Base-by-base conservation (phyloP, 1,139 yeast genomes). In the Pichia sp. region DNA sequence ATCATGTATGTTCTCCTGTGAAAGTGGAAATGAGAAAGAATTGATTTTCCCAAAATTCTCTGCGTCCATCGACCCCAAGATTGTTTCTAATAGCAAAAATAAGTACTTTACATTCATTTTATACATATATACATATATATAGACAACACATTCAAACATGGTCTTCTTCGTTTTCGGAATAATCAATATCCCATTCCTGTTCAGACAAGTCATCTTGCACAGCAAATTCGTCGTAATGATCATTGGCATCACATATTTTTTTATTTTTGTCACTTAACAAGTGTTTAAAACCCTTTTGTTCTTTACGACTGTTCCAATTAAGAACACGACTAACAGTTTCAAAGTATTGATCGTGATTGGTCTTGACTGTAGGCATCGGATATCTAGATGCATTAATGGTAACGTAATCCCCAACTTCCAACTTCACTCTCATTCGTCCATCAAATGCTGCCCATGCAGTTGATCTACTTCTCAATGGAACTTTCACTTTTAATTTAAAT, bases 391-490 rank as follows among this genome's bases (percentile, higher is more conserved):
- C 95, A 46, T 78, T 79, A 15, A 87, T 76, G 0, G 87, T 80
- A 22, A 87, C 88, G 58, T 83, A 86, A 61, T 84, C 85, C 4
- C 95, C 95, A 50, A 78, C 79, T 34, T 68, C 64, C 44, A 87
- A 65, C 60, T 86, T 92, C 1, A 84, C 80, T 36, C 95, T 69
- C 16, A 79, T 79, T 53, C 89, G 79, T 8, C 96, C 96, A 64
- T 88, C 96, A 61, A 88, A 87, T 4, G 95, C 80, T 0, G 92
- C 90, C 95, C 95, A 87, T 0, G 96, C 95, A 0, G 92, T 82
- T 25, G 85, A 74, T 46, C 96, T 67, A 49, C 87, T 79, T 40
- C 77, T 68, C 39, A 67, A 59, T 0, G 96, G 94, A 1, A 86
- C 88, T 58, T 80, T 82, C 2, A 88, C 85, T 57, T 79, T 83